Percentiles rank a stretch among this genome's conserved stretches.
Evolutionary conservation across 1,284 basidiomycete species (phyloP).

Genomic region (Ceratobasidium sp.): DNA sequence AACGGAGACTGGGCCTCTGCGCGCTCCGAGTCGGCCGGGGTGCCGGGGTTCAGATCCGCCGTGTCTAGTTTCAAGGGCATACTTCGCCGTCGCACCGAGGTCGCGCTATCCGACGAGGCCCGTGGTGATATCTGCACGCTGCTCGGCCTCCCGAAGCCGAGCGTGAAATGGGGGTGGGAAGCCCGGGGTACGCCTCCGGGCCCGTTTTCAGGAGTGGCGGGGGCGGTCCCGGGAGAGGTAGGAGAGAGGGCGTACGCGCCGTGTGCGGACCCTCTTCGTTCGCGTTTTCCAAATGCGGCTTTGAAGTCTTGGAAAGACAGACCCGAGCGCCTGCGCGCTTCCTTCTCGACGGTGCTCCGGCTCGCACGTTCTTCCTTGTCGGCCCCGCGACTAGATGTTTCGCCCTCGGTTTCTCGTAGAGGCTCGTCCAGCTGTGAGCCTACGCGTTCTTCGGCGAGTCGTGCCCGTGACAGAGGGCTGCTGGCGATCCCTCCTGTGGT

Average conservation of each 20-base stretch:
- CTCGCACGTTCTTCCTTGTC: constrained; percentile 18
- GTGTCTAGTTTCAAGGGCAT: constrained; percentile 32
- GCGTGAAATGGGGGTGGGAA: background rate
- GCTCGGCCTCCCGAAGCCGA: constrained; percentile 30
- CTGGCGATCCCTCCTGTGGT: background rate
- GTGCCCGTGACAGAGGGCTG: background rate
- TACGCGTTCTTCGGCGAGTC: background rate
- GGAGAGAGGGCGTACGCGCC: constrained; percentile 23
- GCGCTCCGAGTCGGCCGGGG: constrained; percentile 4
- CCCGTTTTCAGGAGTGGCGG: background rate
- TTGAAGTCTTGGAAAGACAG: constrained; percentile 43
- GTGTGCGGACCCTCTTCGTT: constrained; percentile 21
- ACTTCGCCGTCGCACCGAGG: constrained; percentile 13
- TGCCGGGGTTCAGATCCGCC: background rate
- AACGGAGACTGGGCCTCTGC: constrained; percentile 26
- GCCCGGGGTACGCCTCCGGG: background rate
- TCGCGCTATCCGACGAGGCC: constrained; percentile 10
- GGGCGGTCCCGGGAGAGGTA: background rate
- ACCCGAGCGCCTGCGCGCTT: constrained; percentile 26
- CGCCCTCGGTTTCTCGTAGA: constrained; percentile 23
- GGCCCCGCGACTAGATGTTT: background rate
- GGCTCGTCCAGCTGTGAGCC: background rate
- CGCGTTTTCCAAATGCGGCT: constrained; percentile 38
- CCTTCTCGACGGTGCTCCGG: constrained; percentile 26
- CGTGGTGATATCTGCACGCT: constrained; percentile 22